Base-by-base conservation (phyloP, 73 alveolate species). In the Tetrahymena borealis region DNA sequence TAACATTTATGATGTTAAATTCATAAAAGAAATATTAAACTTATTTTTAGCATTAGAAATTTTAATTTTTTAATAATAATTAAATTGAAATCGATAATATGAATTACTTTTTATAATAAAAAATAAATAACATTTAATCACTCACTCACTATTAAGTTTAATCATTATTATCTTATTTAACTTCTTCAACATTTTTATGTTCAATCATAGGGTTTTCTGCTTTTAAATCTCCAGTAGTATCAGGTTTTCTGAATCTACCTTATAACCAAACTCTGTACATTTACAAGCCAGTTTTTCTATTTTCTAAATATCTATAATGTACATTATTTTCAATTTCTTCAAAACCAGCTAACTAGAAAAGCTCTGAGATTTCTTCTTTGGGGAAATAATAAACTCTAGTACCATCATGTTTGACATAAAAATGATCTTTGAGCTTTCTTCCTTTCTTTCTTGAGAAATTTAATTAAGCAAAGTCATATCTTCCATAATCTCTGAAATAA, bases 401-500 rank as follows among this genome's bases (percentile, higher is more conserved):
- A 79, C 96, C 96, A 96, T 98, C 99, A 92, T 94, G 91, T 37
- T 99, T 93, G 77, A 98, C 96, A 93, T 98, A 98, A 91, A 98
- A 98, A 92, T 98, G 97, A 40, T 98, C 99, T 90, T 96, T 95
- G 31, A 98, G 96, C 94, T 96, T 98, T 92, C 97, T 93, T 77
- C 96, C 96, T 43, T 96, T 95, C 78, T 97, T 95, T 79, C 97
- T 91, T 10, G 99, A 98, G 42, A 98, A 95, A 33, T 99, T 91
- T 78, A 98, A 77, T 94, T 98, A 94, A 8, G 99, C 99, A 95
- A 98, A 91, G 79, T 98, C 99, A 94, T 98, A 98, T 94, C 97
- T 91, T 11, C 99, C 99, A 94, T 98, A 98, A 95, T 98, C 99
- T 96, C 99, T 95, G 94, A 98, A 98, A 93, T 97, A 98, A 36